Evolutionary conservation across 495 filamentous ascomycete species (phyloP).

Genomic region (Hyaloscypha variabilis): DNA sequence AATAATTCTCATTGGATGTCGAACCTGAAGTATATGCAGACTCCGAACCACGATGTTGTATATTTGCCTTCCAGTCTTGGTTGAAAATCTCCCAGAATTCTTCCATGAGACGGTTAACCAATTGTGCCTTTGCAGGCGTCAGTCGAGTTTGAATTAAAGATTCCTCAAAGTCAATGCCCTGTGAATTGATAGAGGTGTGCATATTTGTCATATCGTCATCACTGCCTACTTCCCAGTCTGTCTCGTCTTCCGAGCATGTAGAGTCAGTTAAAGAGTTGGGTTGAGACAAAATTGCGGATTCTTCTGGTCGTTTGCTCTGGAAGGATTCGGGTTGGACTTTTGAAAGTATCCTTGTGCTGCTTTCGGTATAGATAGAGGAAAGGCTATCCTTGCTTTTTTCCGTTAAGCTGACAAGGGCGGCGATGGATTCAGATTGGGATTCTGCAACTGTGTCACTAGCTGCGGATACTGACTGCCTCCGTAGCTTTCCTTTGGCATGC

Average conservation of each 20-base stretch:
- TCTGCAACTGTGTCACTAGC: too few species aligned
- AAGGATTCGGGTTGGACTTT: too few species aligned
- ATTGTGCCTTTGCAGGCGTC: not conserved
- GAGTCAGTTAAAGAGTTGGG: too few species aligned
- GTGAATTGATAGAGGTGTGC: not conserved
- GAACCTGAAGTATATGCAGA: not conserved
- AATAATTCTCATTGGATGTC: not conserved
- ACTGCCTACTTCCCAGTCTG: slow-evolving; percentile 4
- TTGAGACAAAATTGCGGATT: too few species aligned
- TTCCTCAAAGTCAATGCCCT: not conserved
- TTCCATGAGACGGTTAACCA: slow-evolving; percentile 16
- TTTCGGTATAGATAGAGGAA: too few species aligned
- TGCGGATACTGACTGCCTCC: too few species aligned
- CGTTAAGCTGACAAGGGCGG: too few species aligned
- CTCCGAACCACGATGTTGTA: slow-evolving; percentile 1
- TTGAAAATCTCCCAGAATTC: slow-evolving; percentile 21
- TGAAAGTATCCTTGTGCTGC: too few species aligned
- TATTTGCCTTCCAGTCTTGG: slow-evolving; percentile 8
- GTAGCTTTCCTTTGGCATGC: too few species aligned
- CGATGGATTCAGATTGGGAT: too few species aligned
- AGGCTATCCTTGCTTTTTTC: too few species aligned
- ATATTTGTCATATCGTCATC: not conserved
- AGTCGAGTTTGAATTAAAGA: slow-evolving; percentile 1
- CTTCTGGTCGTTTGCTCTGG: too few species aligned
- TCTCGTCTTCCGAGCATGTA: not conserved